Evolutionary conservation across 2,329 filamentous ascomycete genomes (phyloP), one percentile per base, ranked within the genome.

Genomic region (Verticillium zaregamsianum): DNA sequence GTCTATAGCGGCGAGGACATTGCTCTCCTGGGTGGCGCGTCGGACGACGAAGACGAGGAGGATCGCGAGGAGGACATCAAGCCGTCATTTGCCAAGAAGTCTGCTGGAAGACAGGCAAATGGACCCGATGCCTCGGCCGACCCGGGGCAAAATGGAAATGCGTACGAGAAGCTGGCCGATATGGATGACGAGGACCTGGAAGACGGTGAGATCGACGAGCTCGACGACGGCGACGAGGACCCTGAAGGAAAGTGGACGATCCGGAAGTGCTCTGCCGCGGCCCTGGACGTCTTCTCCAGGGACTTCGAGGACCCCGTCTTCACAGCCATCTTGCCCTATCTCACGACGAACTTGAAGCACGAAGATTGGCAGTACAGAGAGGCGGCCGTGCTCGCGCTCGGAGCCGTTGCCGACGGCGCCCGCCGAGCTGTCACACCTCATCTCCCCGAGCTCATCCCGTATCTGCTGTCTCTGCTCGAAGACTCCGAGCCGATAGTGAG

Each of bases 1-100:
- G 88, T 98, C 1, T 99, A 98, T 74, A 91, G 90, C 69, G 92
- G 95, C 66, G 95, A 99, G 68, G 95, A 98, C 67, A 95, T 97
- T 68, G 84, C 91, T 37, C 82, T 93, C 58, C 80, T 98, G 8
- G 93, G 93, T 64, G 90, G 88, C 11, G 92, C 92, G 65, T 91
- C 90, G 23, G 90, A 94, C 67, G 93, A 98, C 72, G 95, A 95
- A 54, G 93, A 98, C 17, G 85, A 92, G 64, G 94, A 99, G 56
- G 95, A 99, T 73, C 87, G 90, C 20, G 87, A 87, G 55, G 87
- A 99, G 75, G 95, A 99, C 69, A 91, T 99, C 71, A 96, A 92
- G 73, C 95, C 95, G 5, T 86, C 90, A 59, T 98, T 98, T 74
- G 94, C 94, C 56, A 93, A 92, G 71, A 59, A 59, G 23, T 68